Base-by-base conservation (phyloP, 495 filamentous ascomycete species). In the Daldinia bambusicola region DNA sequence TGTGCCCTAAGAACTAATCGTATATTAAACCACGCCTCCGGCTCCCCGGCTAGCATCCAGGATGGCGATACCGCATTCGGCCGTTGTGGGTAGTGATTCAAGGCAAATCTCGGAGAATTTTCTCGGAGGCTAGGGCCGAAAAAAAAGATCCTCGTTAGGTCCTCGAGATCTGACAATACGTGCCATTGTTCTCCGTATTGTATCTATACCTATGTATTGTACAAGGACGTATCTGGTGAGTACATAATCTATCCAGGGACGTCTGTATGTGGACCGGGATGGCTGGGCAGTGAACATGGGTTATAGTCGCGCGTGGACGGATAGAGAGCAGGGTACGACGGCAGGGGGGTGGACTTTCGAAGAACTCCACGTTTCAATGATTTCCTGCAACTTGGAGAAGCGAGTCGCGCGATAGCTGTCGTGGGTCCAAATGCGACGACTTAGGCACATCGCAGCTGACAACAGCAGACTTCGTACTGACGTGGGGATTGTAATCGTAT, bases 111-210 rank as follows among this genome's bases (percentile, higher is more conserved):
- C 70, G 70, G 70, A 73, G 58, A 73, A 73, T 73, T 66, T 69
- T 58, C 66, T 73, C 70, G 70, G 70, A 73, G 70, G 64, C 62
- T 69, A 73, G 70, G 70, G 61, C 70, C 70, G 70, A 73, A 61
- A n/a, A 61, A n/a, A 66, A 62, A 55, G 61, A 73, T 66, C 70
- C 62, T 65, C 70, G 61, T 55, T 32, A 18, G n/a, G 56, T 55
- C n/a, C 16, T 64, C 48, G 26, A 41, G 62, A 14, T 51, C 36
- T 55, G 52, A 60, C 31, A 60, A 72, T 55, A 66, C 61, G 58
- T 65, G 70, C 65, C 26, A 16, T 38, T 43, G 48, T 45, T 69
- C 52, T 68, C 37, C 45, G 36, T 36, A 48, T 59, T 32, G 34
- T 38, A 66, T 14, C 12, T 53, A 14, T 55, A n/a, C n/a, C n/a